Base-by-base conservation (phyloP, 768 basidiomycete genomes). In the Lactifluus echinatus region DNA sequence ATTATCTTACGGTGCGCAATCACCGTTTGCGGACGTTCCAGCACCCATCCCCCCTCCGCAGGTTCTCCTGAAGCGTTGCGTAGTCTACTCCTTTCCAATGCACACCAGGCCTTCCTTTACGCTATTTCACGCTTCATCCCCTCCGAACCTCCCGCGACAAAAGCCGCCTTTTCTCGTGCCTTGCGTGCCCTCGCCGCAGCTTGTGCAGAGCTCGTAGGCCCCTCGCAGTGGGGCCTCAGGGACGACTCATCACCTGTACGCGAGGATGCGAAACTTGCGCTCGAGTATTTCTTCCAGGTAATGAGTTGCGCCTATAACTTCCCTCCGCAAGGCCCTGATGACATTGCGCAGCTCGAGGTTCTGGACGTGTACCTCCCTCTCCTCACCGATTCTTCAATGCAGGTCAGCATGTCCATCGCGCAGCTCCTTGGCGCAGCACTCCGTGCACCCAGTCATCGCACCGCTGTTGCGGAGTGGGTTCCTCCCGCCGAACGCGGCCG, bases 361-460 rank as follows among this genome's bases (percentile, higher is more conserved):
- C 68, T 90, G 2, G 87, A 91, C 49, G 71, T 81, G 0, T 85
- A 78, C 63, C 75, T 90, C 0, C 88, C 88, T 1, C 73, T 87
- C 4, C 76, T 89, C 23, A 68, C 71, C 4, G 75, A 77, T 63
- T 46, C 69, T 2, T 71, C 75, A 3, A 51, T 71, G 1, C 74
- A 79, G 57, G 68, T 73, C 7, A 72, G 73, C 5, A 75, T 74
- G 3, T 76, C 77, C 10, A 77, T 85, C 8, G 81, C 82, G 0
- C 82, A 84, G 60, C 75, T 88, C 31, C 68, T 89, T 2, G 79
- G 75, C 0, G 71, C 74, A 10, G 70, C 78, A 0, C 68, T 87
- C 7, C 78, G 85, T 6, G 74, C 70, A 1, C 71, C 73, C 0
- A 64, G 66, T 2, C 79, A 87, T 62, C 76, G 86, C 21, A 65